Percentiles rank a stretch among this genome's conserved stretches.
phyloP scores from a whole-genome alignment of 192 early-diverging fungal genomes.

The Coemansia sp. region DNA sequence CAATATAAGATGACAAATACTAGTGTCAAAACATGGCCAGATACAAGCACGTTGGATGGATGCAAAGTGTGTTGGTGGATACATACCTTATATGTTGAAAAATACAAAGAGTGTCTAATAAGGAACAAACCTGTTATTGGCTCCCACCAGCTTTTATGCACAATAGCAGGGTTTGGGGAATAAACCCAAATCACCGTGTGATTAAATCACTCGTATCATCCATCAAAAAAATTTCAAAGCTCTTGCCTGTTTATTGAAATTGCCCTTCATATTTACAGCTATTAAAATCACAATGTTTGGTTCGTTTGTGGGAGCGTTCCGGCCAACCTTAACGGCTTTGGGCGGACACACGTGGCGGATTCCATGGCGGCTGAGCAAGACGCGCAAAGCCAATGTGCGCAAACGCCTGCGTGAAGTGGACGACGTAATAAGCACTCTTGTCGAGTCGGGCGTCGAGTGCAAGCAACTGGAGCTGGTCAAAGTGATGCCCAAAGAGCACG shows the following conservation, averaged over 20 bases:
- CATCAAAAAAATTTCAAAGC: not conserved
- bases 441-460: constrained; percentile 70
- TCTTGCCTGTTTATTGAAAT: not conserved
- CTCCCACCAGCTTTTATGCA: not conserved
- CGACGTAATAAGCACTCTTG: constrained; percentile 68
- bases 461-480: constrained; percentile 66
- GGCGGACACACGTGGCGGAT: constrained; percentile 57
- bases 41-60: too few species aligned
- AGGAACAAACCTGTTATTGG: not conserved
- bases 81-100: constrained; percentile 6
- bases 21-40: too few species aligned
- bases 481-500: constrained; percentile 61
- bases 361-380: constrained; percentile 66
- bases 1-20: too few species aligned
- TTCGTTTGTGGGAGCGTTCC: constrained; percentile 42
- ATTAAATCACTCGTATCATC: constrained; percentile 5
- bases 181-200: not conserved
- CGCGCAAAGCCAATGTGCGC: constrained; percentile 83
- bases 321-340: constrained; percentile 35
- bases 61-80: not conserved
- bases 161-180: constrained; percentile 3
- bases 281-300: constrained; percentile 37
- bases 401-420: constrained; percentile 82
- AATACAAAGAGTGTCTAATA: constrained; percentile 8
- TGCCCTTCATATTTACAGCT: not conserved